phyloP scores from a whole-genome alignment of 1,139 yeast genomes.

The Suhomyces bribrorum region DNA sequence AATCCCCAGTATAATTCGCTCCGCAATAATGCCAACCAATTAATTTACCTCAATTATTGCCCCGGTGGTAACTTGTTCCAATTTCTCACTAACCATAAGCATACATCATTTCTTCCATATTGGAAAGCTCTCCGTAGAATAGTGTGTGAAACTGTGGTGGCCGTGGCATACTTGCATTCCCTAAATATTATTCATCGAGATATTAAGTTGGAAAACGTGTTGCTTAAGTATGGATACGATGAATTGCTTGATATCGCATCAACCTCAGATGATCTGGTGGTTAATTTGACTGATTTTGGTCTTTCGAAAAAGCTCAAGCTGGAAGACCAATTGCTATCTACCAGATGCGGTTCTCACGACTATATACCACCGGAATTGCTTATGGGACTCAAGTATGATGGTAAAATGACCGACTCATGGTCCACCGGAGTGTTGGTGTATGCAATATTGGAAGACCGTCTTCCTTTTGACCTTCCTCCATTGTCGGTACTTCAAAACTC shows the following conservation, averaged over 20 bases:
- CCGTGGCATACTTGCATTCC: constrained; percentile 73
- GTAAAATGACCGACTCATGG: constrained; percentile 90
- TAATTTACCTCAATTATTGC: constrained; percentile 73
- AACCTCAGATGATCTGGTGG: constrained; percentile 36
- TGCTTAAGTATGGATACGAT: constrained; percentile 46
- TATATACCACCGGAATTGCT: constrained; percentile 91
- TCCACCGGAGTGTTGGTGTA: constrained; percentile 89
- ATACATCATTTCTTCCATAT: constrained; percentile 28
- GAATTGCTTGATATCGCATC: constrained; percentile 22
- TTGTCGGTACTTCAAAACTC: constrained; percentile 31
- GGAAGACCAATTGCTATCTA: constrained; percentile 62
- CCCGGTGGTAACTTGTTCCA: constrained; percentile 82
- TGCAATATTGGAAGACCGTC: constrained; percentile 75
- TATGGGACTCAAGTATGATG: constrained; percentile 89
- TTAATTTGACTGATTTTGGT: constrained; percentile 85
- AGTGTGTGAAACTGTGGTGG: constrained; percentile 66
- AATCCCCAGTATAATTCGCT: constrained; percentile 28
- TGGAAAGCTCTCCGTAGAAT: constrained; percentile 57
- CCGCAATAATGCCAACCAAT: constrained; percentile 34
- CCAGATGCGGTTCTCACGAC: constrained; percentile 95
- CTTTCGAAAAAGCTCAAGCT: constrained; percentile 68
- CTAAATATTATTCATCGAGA: constrained; percentile 80
- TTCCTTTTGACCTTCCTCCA: constrained; percentile 80
- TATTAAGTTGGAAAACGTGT: constrained; percentile 78
- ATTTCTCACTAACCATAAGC: constrained; percentile 41